A percentile compares a stretch with the other conserved stretches of the same genome.
Conservation (phyloP, 345 rosid species). For the Camelina neglecta region DNA sequence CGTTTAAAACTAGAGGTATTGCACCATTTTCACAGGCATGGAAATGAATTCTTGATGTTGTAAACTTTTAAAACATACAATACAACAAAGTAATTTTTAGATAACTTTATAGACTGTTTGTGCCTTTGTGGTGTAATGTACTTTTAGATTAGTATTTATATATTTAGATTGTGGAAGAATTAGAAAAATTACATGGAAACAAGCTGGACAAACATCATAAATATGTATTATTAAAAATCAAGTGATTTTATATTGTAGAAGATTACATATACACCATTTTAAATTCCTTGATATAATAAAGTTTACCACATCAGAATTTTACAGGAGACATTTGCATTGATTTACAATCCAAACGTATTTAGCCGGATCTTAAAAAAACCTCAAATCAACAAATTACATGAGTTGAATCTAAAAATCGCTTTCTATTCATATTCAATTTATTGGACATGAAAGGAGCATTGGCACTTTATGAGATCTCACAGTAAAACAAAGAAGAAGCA, state of each 20-base stretch:
- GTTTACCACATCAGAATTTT: neutral
- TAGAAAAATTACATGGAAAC: neutral
- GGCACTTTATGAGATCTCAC: constrained; percentile 16
- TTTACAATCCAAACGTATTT: neutral
- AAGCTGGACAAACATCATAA: neutral
- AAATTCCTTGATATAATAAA: neutral
- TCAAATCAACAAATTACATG: constrained; percentile 6
- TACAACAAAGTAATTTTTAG: no score
- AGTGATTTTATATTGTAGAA: neutral
- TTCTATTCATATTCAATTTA: constrained; percentile 6
- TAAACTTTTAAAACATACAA: neutral
- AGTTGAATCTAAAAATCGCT: neutral
- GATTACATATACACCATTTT: neutral
- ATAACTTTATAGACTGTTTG: no score
- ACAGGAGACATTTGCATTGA: neutral
- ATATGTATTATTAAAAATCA: neutral
- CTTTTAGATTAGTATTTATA: neutral
- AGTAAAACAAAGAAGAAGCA: constrained; percentile 10
- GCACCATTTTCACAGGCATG: neutral
- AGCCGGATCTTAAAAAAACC: constrained; percentile 9
- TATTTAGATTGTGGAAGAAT: neutral
- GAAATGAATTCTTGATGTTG: neutral
- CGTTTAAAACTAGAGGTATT: neutral
- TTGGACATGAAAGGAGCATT: constrained; percentile 8
- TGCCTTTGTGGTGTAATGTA: neutral